phyloP scores from a whole-genome alignment of 208 protist species.

The Acanthamoeba triangularis region DNA sequence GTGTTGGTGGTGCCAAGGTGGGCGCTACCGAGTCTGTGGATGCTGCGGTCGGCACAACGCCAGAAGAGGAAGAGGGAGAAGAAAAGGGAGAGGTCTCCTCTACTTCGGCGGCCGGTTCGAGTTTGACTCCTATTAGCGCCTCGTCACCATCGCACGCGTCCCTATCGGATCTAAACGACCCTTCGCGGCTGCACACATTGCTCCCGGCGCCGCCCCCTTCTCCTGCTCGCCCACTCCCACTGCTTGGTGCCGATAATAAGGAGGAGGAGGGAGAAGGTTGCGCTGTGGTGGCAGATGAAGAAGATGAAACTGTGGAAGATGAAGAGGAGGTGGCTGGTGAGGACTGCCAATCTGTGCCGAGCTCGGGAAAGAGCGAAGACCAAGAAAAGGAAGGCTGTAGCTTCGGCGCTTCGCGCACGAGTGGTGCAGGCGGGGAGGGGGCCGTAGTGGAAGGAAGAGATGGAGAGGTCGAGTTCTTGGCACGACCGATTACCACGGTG shows the following conservation, averaged over 20 bases:
- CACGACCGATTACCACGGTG: too few relatives aligned
- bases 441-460: background rate
- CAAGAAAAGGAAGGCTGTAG: background rate
- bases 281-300: background rate
- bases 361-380: background rate
- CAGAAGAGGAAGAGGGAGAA: too few relatives aligned
- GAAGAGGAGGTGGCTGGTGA: background rate
- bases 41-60: too few relatives aligned
- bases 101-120: too few relatives aligned
- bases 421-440: too few relatives aligned
- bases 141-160: background rate
- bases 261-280: background rate
- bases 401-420: background rate
- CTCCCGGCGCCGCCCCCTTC: background rate
- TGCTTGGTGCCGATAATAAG: background rate
- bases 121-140: background rate
- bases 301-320: background rate
- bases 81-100: background rate
- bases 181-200: background rate
- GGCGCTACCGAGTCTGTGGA: background rate
- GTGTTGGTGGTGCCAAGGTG: too few relatives aligned
- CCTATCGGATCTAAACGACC: too few relatives aligned
- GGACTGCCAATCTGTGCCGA: background rate
- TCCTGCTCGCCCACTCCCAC: background rate
- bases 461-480: too few relatives aligned